These are phyloP conservation scores for Phylloporus arenicola DNA, from an alignment of 768 basidiomycete genomes.

Conservation along the genomic window DNA sequence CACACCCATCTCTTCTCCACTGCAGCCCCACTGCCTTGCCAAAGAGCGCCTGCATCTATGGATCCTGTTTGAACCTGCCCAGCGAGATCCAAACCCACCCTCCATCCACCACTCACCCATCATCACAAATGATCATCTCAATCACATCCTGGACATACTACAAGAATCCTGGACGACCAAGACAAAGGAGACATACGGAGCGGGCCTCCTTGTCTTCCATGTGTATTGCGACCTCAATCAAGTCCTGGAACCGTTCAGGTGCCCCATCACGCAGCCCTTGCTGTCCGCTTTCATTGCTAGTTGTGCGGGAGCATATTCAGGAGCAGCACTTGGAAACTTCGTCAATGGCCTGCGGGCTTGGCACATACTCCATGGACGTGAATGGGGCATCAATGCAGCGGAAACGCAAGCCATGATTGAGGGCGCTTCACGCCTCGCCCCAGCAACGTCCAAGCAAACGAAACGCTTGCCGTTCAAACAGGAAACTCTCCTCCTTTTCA, in stretches of 20 bases:
- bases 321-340: slow-evolving; percentile 11
- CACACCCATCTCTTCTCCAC: not conserved
- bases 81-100: not conserved
- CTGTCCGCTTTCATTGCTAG: slow-evolving; percentile 14
- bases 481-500: not conserved
- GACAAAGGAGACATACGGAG: slow-evolving; percentile 28
- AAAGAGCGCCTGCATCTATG: not conserved
- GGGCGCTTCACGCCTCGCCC: not conserved
- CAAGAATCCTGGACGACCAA: not conserved
- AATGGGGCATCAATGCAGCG: slow-evolving; percentile 10
- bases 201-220: slow-evolving; percentile 37
- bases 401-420: slow-evolving; percentile 13
- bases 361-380: slow-evolving; percentile 22
- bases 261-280: not conserved
- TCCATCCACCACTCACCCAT: not conserved
- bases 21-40: not conserved
- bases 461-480: not conserved
- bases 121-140: not conserved
- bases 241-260: too few relatives aligned
- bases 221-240: too few relatives aligned
- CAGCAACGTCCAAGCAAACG: not conserved
- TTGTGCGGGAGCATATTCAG: slow-evolving; percentile 2
- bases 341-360: slow-evolving; percentile 19
- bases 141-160: not conserved
- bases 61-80: not conserved